Evolutionary conservation across 2,329 filamentous ascomycete genomes (phyloP), one percentile per base, ranked within the genome.

Genomic region (Fusarium neocosmosporiellum): DNA sequence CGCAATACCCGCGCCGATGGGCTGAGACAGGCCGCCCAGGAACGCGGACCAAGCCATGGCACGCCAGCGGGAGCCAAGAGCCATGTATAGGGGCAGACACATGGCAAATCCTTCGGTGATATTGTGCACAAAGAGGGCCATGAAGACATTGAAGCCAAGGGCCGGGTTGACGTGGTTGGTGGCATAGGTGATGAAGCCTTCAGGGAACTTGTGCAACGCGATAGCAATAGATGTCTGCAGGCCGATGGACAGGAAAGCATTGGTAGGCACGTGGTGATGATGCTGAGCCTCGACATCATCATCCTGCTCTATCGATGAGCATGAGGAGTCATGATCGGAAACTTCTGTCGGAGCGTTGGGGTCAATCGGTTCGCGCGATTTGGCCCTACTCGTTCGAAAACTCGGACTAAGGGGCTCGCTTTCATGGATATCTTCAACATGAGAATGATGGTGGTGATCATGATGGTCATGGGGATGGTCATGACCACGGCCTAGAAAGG

Each of bases 41-140:
- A 98, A 80, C 11, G 93, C 92, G 6, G 93, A 92, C 91, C 94
- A 97, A 67, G 93, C 83, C 84, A 98, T 96, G 20, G 96, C 96
- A 76, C 91, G 92, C 79, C 90, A 85, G 53, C 95, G 92, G 66
- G 91, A 96, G 70, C 92, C 89, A 34, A 98, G 89, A 1, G 96
- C 96, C 78, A 99, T 93, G 82, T 97, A 99, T 0, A 99, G 87
- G 0, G 96, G 96, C 1, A 99, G 85, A 0, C 95, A 94, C 88
- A 99, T 93, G 70, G 95, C 94, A 80, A 98, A 98, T 2, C 96
- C 96, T 84, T 99, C 96, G 31, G 94, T 95, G 78, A 99, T 97
- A 84, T 98, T 99, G 87, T 99, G 96, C 67, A 99, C 96, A 80
- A 98, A 98, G 9, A 99, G 88, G 1, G 96, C 96, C 81, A 98